A percentile compares a stretch with the other conserved stretches of the same genome.
phyloP scores from a whole-genome alignment of 371 early-diverging fungal genomes.

The Caulochytrium protostelioides region DNA sequence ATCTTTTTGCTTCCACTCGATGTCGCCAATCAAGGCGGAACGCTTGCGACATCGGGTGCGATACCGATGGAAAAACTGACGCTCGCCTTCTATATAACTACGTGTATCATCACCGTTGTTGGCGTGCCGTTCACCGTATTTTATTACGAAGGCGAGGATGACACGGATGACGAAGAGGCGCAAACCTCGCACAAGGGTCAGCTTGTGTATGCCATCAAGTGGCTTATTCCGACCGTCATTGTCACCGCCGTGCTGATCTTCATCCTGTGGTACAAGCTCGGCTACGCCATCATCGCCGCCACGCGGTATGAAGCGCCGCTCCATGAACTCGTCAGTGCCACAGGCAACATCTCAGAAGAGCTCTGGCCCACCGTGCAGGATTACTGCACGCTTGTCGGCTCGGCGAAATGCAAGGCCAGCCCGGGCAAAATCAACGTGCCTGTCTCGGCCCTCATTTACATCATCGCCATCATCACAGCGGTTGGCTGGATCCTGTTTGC shows the following conservation, averaged over 20 bases:
- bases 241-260: conserved; percentile 11
- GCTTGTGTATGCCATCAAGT: conserved; percentile 26
- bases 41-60: conserved; percentile 5
- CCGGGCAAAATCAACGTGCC: conserved; percentile 3
- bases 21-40: conserved; percentile 29
- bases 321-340: no score
- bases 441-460: conserved; percentile 23
- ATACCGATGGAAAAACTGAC: conserved; percentile 23
- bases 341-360: no score
- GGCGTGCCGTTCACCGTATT: conserved; percentile 31
- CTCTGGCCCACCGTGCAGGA: no score
- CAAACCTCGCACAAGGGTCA: conserved; percentile 6
- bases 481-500: conserved; percentile 30
- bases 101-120: conserved; percentile 16
- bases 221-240: conserved; percentile 22
- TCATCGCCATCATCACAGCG: conserved; percentile 22
- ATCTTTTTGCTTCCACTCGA: conserved; percentile 32
- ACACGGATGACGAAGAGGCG: conserved; percentile 11
- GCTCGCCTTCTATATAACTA: conserved; percentile 20
- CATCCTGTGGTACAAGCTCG: conserved; percentile 18
- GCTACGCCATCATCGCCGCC: conserved; percentile 16
- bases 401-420: not conserved
- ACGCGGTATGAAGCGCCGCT: no score
- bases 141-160: conserved; percentile 32
- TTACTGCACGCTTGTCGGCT: no score